Evolutionary conservation across 208 protist species (phyloP).

Genomic region (Wallacemonas rigidus): DNA sequence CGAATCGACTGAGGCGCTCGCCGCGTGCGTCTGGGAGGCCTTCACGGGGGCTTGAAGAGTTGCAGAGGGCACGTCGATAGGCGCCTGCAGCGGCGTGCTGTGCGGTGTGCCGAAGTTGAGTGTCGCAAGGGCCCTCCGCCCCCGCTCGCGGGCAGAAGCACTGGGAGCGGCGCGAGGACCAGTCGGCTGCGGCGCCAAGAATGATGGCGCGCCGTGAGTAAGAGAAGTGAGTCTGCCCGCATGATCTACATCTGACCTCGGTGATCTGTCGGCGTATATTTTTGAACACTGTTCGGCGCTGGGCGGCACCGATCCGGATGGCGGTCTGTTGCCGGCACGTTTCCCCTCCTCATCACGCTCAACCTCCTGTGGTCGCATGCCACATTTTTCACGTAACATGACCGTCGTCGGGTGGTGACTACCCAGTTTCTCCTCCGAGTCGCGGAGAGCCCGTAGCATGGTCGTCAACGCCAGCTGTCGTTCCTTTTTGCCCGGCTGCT

Average conservation of each 20-base stretch:
- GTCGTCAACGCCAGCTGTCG: constrained; percentile 55
- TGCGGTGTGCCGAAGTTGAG: constrained; percentile 34
- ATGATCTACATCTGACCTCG: too few species aligned
- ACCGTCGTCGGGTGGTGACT: constrained; percentile 65
- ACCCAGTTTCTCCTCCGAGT: constrained; percentile 58
- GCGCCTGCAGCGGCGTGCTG: background rate
- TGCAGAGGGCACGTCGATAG: background rate
- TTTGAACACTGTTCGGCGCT: too few species aligned
- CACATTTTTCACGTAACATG: constrained; percentile 72
- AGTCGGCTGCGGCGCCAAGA: too few species aligned
- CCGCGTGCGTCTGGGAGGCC: too few species aligned
- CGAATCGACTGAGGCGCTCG: too few species aligned
- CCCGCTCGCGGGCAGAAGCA: constrained; percentile 20
- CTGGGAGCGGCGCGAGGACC: background rate
- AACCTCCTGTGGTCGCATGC: constrained; percentile 21
- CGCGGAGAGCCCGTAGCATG: constrained; percentile 72
- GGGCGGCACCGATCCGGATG: too few species aligned
- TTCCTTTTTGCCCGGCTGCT: constrained; percentile 45
- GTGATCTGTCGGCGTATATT: too few species aligned
- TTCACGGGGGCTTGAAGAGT: background rate
- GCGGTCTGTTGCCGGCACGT: too few species aligned
- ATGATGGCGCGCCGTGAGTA: too few species aligned
- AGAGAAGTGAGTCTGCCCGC: too few species aligned
- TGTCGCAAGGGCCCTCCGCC: constrained; percentile 36
- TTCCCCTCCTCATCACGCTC: too few species aligned